phyloP scores from a whole-genome alignment of 2,329 filamentous ascomycete species.

The Pseudogymnoascus sp. region DNA sequence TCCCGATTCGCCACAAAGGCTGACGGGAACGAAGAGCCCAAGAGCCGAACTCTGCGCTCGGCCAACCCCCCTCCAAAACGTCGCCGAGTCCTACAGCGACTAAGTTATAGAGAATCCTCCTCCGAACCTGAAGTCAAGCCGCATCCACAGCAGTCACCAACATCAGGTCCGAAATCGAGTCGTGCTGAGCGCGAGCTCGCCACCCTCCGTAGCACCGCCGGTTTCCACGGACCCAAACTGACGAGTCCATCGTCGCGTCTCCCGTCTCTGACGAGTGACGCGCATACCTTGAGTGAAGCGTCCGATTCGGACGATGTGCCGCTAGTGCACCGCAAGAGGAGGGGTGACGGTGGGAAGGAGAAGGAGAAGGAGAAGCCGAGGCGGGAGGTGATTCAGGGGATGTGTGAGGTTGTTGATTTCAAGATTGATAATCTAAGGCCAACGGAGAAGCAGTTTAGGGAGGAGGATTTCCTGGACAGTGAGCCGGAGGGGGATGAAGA shows the following conservation, averaged over 20 bases:
- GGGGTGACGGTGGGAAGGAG: slow-evolving; percentile 16
- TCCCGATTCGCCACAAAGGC: background rate
- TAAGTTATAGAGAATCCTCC: background rate
- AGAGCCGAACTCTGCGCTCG: slow-evolving; percentile 14
- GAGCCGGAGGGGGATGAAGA: slow-evolving; percentile 49
- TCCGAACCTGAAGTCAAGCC: background rate
- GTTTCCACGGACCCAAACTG: slow-evolving; percentile 16
- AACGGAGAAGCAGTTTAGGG: slow-evolving; percentile 57
- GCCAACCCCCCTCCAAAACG: slow-evolving; percentile 13
- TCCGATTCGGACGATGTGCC: slow-evolving; percentile 14
- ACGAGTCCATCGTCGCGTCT: background rate
- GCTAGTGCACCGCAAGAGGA: slow-evolving; percentile 10
- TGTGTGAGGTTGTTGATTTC: slow-evolving; percentile 63
- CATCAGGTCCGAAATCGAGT: slow-evolving; percentile 8
- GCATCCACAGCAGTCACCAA: background rate
- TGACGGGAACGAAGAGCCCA: background rate
- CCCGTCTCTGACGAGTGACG: background rate
- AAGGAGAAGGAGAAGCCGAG: slow-evolving; percentile 26
- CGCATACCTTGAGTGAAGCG: background rate
- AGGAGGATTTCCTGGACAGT: slow-evolving; percentile 61
- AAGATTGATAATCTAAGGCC: slow-evolving; percentile 70
- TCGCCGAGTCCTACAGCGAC: background rate
- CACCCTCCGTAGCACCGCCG: slow-evolving; percentile 22
- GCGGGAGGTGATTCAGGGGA: slow-evolving; percentile 49
- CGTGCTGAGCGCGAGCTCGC: slow-evolving; percentile 21